Conservation (phyloP, 208 protist genomes). For the Wallacemonas collosoma region DNA sequence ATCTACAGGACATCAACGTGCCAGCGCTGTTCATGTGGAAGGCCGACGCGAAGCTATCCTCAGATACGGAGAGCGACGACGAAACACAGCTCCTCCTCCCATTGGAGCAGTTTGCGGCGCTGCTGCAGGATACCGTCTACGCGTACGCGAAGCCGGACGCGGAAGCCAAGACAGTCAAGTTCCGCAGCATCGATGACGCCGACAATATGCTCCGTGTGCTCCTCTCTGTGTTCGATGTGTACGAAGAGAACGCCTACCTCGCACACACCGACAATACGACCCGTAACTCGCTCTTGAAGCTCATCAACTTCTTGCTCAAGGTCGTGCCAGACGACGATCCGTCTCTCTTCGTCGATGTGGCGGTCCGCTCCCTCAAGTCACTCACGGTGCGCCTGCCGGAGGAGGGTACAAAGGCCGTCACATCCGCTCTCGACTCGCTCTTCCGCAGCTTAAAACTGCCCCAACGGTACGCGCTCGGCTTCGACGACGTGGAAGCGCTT, state of each 20-base stretch:
- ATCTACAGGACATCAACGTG: constrained; percentile 58
- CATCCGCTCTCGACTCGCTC: constrained; percentile 74
- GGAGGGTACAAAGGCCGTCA: constrained; percentile 80
- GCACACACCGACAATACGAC: constrained; percentile 89
- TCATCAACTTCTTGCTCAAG: constrained; percentile 84
- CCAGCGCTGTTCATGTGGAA: constrained; percentile 78
- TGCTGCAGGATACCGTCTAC: constrained; percentile 86
- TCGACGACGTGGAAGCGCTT: constrained; percentile 88
- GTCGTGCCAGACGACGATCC: constrained; percentile 89
- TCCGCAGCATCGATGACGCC: constrained; percentile 77
- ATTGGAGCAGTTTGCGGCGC: constrained; percentile 67
- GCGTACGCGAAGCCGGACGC: constrained; percentile 76
- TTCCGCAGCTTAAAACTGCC: constrained; percentile 83
- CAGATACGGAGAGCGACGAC: constrained; percentile 62
- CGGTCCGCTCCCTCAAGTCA: constrained; percentile 71
- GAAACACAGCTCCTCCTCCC: constrained; percentile 62
- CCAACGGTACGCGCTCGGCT: constrained; percentile 74
- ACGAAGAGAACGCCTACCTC: constrained; percentile 88
- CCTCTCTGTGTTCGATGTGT: constrained; percentile 82
- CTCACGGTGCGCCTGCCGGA: constrained; percentile 78
- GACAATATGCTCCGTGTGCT: constrained; percentile 87
- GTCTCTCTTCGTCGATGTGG: constrained; percentile 82
- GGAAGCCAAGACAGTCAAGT: constrained; percentile 71
- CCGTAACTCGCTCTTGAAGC: constrained; percentile 62
- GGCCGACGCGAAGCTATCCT: constrained; percentile 58